Evolutionary conservation across 768 basidiomycete genomes (phyloP), one percentile per base, ranked within the genome.

Genomic region (Pilatotrama ljubarskyi): DNA sequence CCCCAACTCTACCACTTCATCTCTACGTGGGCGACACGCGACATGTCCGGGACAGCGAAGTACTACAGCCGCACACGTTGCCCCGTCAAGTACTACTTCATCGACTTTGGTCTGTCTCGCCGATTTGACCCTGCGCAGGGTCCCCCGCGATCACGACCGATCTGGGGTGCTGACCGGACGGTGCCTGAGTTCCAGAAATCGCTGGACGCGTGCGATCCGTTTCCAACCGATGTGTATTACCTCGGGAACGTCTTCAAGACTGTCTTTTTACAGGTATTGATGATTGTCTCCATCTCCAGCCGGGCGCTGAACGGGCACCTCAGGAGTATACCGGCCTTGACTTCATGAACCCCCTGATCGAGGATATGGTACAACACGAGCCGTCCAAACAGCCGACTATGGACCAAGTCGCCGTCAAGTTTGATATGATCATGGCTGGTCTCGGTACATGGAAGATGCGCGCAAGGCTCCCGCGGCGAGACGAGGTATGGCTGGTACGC

Each of bases 161-260:
- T 77, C 2, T 61, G 63, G 8, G 81, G 79, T 0, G 79, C 75
- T 2, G 81, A 84, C 64, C 74, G 73, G 51, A 67, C 76, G 0
- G 72, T 73, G 0, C 75, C 76, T 1, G 75, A 77, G 56, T 73
- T 72, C 53, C 61, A 61, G 1, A 52, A 29, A 3, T 57, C 59
- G 20, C 3, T 37, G 11, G n/a, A 55, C 3, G 63, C 53, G 1
- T 66, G 55, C 49, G 67, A 76, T 46, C 74, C 74, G 1, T 76
- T 75, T 59, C 68, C 70, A 10, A 73, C 70, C 1, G 76, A 78
- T 37, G 58, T 75, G 4, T 76, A 75, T 54, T 71, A 69, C 32
- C 29, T 76, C 15, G 76, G 73, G 0, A 75, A 76, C 37, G 36
- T 72, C 10, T 66, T 77, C 17, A 62, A 67, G 6, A 40, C 32